These are phyloP conservation scores for Solanum dulcamara DNA, from an alignment of 257 asterid genomes.

Conservation along the genomic window DNA sequence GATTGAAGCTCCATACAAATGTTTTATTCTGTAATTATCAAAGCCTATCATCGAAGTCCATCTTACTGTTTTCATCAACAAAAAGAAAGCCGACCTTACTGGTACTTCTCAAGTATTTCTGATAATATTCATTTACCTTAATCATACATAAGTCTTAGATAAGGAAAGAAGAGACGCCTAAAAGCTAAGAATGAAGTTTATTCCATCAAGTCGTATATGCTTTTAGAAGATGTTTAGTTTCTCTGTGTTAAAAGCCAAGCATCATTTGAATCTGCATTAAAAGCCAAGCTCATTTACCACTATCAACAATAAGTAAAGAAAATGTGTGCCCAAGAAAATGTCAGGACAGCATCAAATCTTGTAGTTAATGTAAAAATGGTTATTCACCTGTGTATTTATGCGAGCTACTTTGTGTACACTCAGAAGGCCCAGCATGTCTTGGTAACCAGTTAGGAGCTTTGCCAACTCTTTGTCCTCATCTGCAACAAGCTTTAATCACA, in stretches of 20 bases:
- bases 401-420: constrained; percentile 87
- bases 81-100: background rate
- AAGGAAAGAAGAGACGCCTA: background rate
- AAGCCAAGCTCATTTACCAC: background rate
- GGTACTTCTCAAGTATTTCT: background rate
- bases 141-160: background rate
- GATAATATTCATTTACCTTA: background rate
- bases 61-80: background rate
- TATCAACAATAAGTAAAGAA: background rate
- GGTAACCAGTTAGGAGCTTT: constrained; percentile 89
- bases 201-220: background rate
- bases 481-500: constrained; percentile 17
- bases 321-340: background rate
- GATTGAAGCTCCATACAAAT: background rate
- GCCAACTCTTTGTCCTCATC: constrained; percentile 96
- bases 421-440: constrained; percentile 95
- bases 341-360: background rate
- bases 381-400: constrained; percentile 68
- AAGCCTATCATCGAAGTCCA: background rate
- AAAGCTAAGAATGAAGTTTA: background rate
- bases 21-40: background rate
- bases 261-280: background rate
- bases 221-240: background rate
- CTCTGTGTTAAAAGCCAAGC: background rate
- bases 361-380: background rate